A percentile compares a stretch with the other conserved stretches of the same genome.
Evolutionary conservation across 768 basidiomycete genomes (phyloP).

Genomic region (Flagelloscypha sp.): DNA sequence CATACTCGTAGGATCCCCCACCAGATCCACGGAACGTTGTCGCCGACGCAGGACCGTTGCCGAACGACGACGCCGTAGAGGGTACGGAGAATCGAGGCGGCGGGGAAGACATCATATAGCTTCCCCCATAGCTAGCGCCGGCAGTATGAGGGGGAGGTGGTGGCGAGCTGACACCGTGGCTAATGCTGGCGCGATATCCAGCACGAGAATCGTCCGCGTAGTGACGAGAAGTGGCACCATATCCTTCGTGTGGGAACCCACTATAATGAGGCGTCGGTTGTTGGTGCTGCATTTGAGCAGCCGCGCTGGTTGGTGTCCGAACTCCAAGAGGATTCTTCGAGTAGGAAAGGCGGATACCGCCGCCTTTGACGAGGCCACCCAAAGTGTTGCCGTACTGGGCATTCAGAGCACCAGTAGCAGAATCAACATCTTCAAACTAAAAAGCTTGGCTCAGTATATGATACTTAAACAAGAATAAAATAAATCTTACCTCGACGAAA

Average conservation of each 20-base stretch:
- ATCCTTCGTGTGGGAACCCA: slow-evolving; percentile 1
- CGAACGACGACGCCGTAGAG: slow-evolving; percentile 23
- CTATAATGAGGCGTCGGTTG: no score
- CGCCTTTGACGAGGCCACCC: slow-evolving; percentile 86
- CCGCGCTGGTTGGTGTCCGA: slow-evolving; percentile 64
- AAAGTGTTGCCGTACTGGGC: slow-evolving; percentile 90
- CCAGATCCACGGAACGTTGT: slow-evolving; percentile 22
- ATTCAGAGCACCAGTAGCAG: slow-evolving; percentile 79
- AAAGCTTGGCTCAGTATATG: background rate
- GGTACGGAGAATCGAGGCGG: slow-evolving; percentile 39
- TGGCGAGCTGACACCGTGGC: slow-evolving; percentile 4
- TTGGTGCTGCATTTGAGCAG: slow-evolving; percentile 34
- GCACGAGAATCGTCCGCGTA: slow-evolving; percentile 1
- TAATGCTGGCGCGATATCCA: background rate
- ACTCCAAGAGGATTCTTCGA: slow-evolving; percentile 98
- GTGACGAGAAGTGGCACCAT: background rate
- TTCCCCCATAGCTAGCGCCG: slow-evolving; percentile 1
- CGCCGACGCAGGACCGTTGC: slow-evolving; percentile 19
- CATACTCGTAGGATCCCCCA: slow-evolving; percentile 14
- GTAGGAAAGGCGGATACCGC: slow-evolving; percentile 93
- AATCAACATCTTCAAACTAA: slow-evolving; percentile 85
- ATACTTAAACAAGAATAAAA: background rate
- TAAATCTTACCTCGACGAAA: slow-evolving; percentile 86
- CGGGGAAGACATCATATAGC: slow-evolving; percentile 32
- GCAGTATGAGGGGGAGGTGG: slow-evolving; percentile 1